Conservation (phyloP, 352 stramenopile genomes). For the Globisporangium cylindrosporum region DNA sequence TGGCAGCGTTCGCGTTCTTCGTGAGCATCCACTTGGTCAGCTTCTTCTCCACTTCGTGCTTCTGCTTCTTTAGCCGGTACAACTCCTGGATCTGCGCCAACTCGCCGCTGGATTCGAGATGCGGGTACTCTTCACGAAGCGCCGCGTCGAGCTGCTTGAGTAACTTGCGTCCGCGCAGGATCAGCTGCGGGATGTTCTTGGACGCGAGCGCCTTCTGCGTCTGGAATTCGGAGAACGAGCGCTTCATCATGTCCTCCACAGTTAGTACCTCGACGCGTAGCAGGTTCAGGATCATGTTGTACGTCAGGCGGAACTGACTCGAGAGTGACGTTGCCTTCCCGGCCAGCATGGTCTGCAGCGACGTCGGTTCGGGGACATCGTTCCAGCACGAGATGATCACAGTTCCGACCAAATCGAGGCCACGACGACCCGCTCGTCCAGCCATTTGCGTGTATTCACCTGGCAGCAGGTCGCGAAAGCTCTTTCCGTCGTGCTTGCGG, state of each 20-base stretch:
- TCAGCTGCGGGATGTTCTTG: constrained; percentile 75
- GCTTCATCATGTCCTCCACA: constrained; percentile 96
- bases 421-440: constrained; percentile 95
- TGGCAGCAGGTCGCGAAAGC: constrained; percentile 86
- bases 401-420: constrained; percentile 95
- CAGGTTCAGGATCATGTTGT: constrained; percentile 98
- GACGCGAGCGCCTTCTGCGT: constrained; percentile 86
- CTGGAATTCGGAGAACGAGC: constrained; percentile 96
- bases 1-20: constrained; percentile 61
- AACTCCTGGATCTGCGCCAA: constrained; percentile 61
- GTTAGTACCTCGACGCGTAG: constrained; percentile 89
- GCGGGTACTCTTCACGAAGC: constrained; percentile 58
- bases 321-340: constrained; percentile 93
- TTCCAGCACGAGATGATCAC: constrained; percentile 97
- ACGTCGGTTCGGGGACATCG: constrained; percentile 95
- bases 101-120: constrained; percentile 56
- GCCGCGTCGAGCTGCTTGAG: constrained; percentile 46
- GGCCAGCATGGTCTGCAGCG: constrained; percentile 94
- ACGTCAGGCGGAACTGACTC: constrained; percentile 98
- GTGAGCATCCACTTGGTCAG: constrained; percentile 70
- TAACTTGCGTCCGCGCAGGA: constrained; percentile 57
- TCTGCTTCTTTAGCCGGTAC: constrained; percentile 69
- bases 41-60: constrained; percentile 65
- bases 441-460: constrained; percentile 97
- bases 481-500: constrained; percentile 96